Conservation (phyloP, 192 early-diverging fungal genomes). For the Coemansia sp. region DNA sequence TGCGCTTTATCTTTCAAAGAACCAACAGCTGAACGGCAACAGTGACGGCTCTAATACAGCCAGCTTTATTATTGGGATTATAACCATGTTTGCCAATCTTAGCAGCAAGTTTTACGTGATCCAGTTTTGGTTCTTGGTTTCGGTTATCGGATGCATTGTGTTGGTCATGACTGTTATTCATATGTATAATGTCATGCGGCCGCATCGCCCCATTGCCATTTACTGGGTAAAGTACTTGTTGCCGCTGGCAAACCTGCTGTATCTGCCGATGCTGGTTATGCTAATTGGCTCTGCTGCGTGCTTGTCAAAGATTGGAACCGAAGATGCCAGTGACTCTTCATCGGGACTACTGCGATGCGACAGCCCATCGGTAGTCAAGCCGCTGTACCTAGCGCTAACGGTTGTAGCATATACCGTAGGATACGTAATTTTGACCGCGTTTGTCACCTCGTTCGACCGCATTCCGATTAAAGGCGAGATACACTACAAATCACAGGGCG, state of each 20-base stretch:
- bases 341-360: conserved; percentile 54
- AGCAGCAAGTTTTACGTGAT: conserved; percentile 51
- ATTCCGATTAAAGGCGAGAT: conserved; percentile 69
- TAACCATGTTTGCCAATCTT: conserved; percentile 54
- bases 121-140: conserved; percentile 54
- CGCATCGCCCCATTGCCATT: conserved; percentile 38
- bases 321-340: conserved; percentile 27
- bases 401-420: conserved; percentile 62
- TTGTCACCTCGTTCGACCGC: conserved; percentile 71
- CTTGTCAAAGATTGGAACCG: conserved; percentile 46
- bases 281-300: conserved; percentile 58
- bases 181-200: conserved; percentile 38
- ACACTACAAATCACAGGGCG: conserved; percentile 67
- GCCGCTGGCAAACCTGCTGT: conserved; percentile 55
- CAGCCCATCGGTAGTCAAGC: conserved; percentile 54
- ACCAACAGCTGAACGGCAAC: conserved; percentile 6
- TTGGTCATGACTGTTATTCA: conserved; percentile 36
- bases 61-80: conserved; percentile 48
- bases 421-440: conserved; percentile 65
- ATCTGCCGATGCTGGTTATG: conserved; percentile 58
- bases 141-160: conserved; percentile 36
- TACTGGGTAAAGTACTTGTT: conserved; percentile 57
- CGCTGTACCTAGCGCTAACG: conserved; percentile 61
- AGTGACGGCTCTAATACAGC: conserved; percentile 22
- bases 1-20: conserved; percentile 34